Base-by-base conservation (phyloP, 2,329 filamentous ascomycete genomes). In the Calonectria crousiana region DNA sequence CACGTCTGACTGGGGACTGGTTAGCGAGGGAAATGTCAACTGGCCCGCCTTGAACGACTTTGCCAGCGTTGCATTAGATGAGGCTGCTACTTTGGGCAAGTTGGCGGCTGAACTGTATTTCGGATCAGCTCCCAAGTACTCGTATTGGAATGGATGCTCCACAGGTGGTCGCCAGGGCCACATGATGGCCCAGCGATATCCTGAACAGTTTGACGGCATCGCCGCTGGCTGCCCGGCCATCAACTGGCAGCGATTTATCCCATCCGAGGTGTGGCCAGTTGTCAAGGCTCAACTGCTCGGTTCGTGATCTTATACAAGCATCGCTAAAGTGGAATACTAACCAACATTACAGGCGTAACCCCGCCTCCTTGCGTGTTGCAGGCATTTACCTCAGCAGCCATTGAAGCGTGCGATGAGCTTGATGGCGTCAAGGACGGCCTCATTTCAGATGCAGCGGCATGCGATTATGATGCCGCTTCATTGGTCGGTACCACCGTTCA, bases 91-190 rank as follows among this genome's bases (percentile, higher is more conserved):
- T 0, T 69, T 87, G 9, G 86, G 85, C 0, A 89, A 89, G 72
- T 62, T 83, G 4, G 77, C 89, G 4, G 83, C 84, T 1, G 75
- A 85, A 14, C 77, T 80, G 0, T 89, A 85, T 75, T 90, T 89
- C 74, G 78, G 82, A 0, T 36, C 58, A 20, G 11, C 36, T 1
- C 82, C 84, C 1, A 80, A 83, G 0, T 88, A 86, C 72, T 87
- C 85, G 0, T 90, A 90, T 79, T 90, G 86, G 78, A 82, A 84
- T 11, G 89, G 90, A 18, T 91, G 89, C 77, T 90, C 88, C 1
- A 89, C 88, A 0, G 90, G 90, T 16, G 90, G 90, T 2, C 84
- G 90, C 1, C 89, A 92, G 79, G 90, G 89, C 10, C 81, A 90
- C 30, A 88, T 88, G 77, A 84, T 88, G 14, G 87, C 88, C 0